A percentile compares a stretch with the other conserved stretches of the same genome.
Conservation (phyloP, 768 basidiomycete genomes). For the Pulveroboletus sp. region DNA sequence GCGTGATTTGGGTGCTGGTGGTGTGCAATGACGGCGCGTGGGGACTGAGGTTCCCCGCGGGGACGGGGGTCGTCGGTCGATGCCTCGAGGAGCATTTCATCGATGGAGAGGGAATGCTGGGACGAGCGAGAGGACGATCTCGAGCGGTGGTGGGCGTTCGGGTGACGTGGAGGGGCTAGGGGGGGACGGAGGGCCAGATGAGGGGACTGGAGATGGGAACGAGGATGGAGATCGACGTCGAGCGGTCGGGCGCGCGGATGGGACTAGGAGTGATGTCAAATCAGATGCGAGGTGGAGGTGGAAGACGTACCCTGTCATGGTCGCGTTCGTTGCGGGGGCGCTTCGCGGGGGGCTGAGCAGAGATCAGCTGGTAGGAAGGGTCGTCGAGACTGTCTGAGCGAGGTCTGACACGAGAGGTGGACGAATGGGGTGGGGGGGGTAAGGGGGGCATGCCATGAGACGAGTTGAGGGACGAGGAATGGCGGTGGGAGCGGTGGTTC, state of each 20-base stretch:
- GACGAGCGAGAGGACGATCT: slow-evolving; percentile 36
- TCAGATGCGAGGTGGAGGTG: neutral
- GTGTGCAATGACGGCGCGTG: slow-evolving; percentile 25
- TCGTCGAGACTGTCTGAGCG: slow-evolving; percentile 43
- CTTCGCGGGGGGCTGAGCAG: slow-evolving; percentile 48
- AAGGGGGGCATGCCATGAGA: slow-evolving; percentile 32
- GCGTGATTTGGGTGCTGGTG: slow-evolving; percentile 30
- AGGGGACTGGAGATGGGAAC: slow-evolving; percentile 20
- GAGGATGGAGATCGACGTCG: slow-evolving; percentile 27
- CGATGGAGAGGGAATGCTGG: slow-evolving; percentile 34
- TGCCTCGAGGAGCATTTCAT: slow-evolving; percentile 47
- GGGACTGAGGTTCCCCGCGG: slow-evolving; percentile 30
- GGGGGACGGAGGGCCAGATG: slow-evolving; percentile 10
- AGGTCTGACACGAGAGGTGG: slow-evolving; percentile 38
- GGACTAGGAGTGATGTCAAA: slow-evolving; percentile 15
- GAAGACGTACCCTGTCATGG: slow-evolving; percentile 20
- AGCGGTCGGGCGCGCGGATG: slow-evolving; percentile 12
- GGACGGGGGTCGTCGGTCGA: slow-evolving; percentile 35
- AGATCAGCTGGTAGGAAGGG: slow-evolving; percentile 23
- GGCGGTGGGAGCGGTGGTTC: slow-evolving; percentile 17
- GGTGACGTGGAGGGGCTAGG: slow-evolving; percentile 10
- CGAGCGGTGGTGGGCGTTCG: slow-evolving; percentile 15
- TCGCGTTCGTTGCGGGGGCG: slow-evolving; percentile 39
- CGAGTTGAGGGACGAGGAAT: slow-evolving; percentile 23
- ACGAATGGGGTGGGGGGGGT: no score